Base-by-base conservation (phyloP, 345 rosid genomes). In the Eucalyptus regnans region DNA sequence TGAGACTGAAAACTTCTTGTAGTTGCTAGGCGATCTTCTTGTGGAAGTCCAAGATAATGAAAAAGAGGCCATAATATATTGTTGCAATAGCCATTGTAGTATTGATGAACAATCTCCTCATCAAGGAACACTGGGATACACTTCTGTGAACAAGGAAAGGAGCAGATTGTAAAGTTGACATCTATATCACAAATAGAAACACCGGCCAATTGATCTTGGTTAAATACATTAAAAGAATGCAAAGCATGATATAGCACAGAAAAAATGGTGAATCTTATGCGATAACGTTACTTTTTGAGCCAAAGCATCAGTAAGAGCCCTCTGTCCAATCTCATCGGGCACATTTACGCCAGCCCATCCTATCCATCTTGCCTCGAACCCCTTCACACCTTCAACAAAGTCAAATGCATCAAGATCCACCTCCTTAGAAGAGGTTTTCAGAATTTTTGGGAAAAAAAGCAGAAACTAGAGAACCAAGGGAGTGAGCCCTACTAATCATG, bases 291-390 rank as follows among this genome's bases (percentile, higher is more conserved):
- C 99, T 95, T 97, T 98, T 89, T 97, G 99, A 89, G 99, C 99
- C 92, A 98, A 93, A 91, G 99, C 98, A 92, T 96, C 95, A 43
- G 93, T 96, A n/a, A 98, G 97, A 87, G 99, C 98, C 88, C 91
- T 93, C 94, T 97, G 99, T 22, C 99, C 99, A 88, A 93, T 93
- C 90, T 96, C 97, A 90, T 98, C 99, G 13, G 99, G 99, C 87
- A 98, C 99, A 93, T 98, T 97, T 41, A 98, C 99, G 18, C 99
- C 99, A 87, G 99, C 99, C 99, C 99, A 98, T 71, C 99, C 99
- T 86, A 98, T 98, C 99, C 99, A 98, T 92, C 97, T 97, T 23
- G 99, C 99, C 90, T 98, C 99, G 85, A 98, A 96, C 84, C 95
- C 99, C 94, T 98, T 98, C 41, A 98, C 99, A 91, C 99, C 99